Conservation (phyloP, 129 eudicot genomes). For the Flaveria trinervia region DNA sequence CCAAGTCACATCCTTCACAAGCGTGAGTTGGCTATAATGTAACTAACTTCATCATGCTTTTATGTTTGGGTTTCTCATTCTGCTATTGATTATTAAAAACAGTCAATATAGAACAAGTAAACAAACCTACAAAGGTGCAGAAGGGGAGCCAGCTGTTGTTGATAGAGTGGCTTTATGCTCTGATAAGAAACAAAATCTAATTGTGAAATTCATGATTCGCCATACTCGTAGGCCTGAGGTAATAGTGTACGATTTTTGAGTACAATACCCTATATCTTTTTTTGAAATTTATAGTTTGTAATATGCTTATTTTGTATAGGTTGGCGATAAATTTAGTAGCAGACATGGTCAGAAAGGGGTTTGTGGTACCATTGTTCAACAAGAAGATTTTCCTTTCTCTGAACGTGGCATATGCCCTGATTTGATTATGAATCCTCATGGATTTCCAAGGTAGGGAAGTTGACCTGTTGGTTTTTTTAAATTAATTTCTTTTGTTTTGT, state of each 20-base stretch:
- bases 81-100: conserved; percentile 32
- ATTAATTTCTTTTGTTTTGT: conserved; percentile 1
- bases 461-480: neutral
- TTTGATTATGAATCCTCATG: conserved; percentile 98
- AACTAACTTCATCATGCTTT: neutral
- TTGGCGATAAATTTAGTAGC: conserved; percentile 98
- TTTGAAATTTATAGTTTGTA: neutral
- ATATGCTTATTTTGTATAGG: conserved; percentile 40
- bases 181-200: conserved; percentile 51
- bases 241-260: conserved; percentile 14
- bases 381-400: conserved; percentile 95
- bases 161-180: conserved; percentile 81
- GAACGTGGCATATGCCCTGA: conserved; percentile 99
- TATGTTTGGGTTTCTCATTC: conserved; percentile 16
- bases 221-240: conserved; percentile 99
- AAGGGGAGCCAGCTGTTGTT: conserved; percentile 86
- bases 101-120: conserved; percentile 56
- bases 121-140: conserved; percentile 80
- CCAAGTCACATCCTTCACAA: conserved; percentile 38
- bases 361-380: conserved; percentile 94
- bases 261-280: conserved; percentile 9
- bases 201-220: conserved; percentile 77
- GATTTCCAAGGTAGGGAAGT: conserved; percentile 77
- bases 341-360: conserved; percentile 99
- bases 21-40: conserved; percentile 43